Conservation (phyloP, 768 basidiomycete species). For the Lepiota subincarnata region DNA sequence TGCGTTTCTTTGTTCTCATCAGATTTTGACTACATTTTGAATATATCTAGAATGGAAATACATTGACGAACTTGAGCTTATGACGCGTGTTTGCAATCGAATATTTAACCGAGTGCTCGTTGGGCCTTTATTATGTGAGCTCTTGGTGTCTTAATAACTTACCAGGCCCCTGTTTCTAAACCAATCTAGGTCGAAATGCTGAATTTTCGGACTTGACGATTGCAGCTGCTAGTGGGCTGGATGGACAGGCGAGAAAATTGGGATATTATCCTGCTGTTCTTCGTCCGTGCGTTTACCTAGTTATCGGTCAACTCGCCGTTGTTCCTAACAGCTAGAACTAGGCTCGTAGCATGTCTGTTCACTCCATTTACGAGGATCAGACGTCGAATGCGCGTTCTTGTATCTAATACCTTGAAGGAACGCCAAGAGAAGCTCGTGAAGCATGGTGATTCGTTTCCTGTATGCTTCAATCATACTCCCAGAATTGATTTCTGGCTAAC, state of each 20-base stretch:
- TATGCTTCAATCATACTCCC: background rate
- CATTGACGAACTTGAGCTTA: conserved; percentile 10
- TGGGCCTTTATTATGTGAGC: conserved; percentile 9
- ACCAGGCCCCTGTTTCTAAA: background rate
- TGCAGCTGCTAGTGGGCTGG: background rate
- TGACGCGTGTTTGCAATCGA: conserved; percentile 1
- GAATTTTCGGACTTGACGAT: background rate
- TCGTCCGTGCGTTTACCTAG: conserved; percentile 1
- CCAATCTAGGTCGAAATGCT: background rate
- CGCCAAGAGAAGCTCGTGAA: background rate
- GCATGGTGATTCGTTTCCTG: background rate
- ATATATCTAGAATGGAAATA: conserved; percentile 15
- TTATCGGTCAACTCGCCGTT: too few species aligned
- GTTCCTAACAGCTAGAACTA: background rate
- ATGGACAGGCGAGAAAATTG: conserved; percentile 1
- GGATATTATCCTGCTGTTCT: background rate
- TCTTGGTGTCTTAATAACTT: background rate
- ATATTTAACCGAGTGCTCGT: conserved; percentile 13
- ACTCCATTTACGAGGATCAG: background rate
- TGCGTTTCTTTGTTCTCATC: background rate
- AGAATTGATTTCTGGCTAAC: too few species aligned
- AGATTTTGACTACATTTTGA: background rate
- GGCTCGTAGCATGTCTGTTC: conserved; percentile 2
- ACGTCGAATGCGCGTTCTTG: background rate
- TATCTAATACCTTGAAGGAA: background rate